A percentile compares a stretch with the other conserved stretches of the same genome.
phyloP scores from a whole-genome alignment of 805 yeast species.

The Saccharomyces paradoxus region DNA sequence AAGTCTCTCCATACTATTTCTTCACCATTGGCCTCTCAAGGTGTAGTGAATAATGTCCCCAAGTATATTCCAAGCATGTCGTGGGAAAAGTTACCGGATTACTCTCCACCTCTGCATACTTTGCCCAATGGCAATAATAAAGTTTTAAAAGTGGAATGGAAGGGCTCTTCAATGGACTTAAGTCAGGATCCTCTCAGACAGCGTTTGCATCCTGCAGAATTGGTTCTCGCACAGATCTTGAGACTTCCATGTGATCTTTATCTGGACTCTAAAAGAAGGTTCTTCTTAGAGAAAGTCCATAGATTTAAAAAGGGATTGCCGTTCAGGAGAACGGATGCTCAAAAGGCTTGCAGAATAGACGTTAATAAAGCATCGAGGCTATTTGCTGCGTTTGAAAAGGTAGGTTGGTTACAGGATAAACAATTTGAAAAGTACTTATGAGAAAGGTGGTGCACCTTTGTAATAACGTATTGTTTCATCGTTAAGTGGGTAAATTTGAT shows the following conservation, averaged over 20 bases:
- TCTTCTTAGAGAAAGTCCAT: constrained; percentile 80
- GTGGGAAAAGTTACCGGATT: constrained; percentile 70
- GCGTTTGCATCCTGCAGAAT: constrained; percentile 84
- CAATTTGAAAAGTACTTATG: constrained; percentile 41
- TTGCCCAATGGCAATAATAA: constrained; percentile 57
- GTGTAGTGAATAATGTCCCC: constrained; percentile 20
- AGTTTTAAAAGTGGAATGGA: constrained; percentile 87
- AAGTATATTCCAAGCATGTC: constrained; percentile 37
- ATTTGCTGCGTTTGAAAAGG: constrained; percentile 80
- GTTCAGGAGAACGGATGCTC: constrained; percentile 93
- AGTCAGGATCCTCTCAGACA: constrained; percentile 60
- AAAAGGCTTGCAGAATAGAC: constrained; percentile 92
- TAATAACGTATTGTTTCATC: not conserved
- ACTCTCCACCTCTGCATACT: constrained; percentile 55
- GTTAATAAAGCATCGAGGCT: constrained; percentile 89
- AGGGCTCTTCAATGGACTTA: constrained; percentile 93
- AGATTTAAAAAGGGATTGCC: constrained; percentile 59
- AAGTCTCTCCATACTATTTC: constrained; percentile 19
- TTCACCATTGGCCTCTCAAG: constrained; percentile 20
- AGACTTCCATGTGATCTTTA: constrained; percentile 81
- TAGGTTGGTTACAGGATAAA: constrained; percentile 80
- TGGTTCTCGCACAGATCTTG: constrained; percentile 70
- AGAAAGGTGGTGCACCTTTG: not conserved
- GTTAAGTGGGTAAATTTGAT: not conserved
- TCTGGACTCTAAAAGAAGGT: constrained; percentile 66